Evolutionary conservation across 345 rosid genomes (phyloP), one percentile per base, ranked within the genome.

Genomic region (Gossypium rotundifolium): DNA sequence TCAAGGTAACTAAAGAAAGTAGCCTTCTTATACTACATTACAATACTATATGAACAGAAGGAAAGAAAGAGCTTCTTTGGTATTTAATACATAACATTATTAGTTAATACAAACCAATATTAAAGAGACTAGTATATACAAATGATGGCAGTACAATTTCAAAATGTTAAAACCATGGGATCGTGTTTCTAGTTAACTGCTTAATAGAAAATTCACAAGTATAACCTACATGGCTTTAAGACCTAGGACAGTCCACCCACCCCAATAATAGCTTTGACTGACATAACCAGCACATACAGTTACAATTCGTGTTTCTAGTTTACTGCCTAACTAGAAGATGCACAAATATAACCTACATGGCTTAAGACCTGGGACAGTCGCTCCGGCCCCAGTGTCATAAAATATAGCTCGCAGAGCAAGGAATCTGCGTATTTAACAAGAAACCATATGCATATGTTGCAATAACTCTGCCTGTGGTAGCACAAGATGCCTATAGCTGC

Each of bases 381-480:
- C 38, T 58, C 44, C 54, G 0, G 17, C 53, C 53, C 16, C 49
- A 71, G 38, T 71, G 60, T 17, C 63, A 52, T 70, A 70, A 54
- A 17, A n/a, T 17, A 17, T 13, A 70, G 11, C n/a, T 70, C 17
- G 2, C 23, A 48, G 22, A 27, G 71, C 13, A 23, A 52, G 62
- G 25, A 57, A 65, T 8, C 4, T 0, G 25, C 23, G 25, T 25
- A 54, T 40, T 23, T 67, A 60, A 18, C 38, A 69, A 59, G 12
- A 22, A 22, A 14, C 18, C 16, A 52, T 62, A 71, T 38, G 46
- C 27, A 70, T 29, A 18, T 44, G 75, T 18, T 68, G 75, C 77
- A 73, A 62, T 68, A 76, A 76, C 79, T 80, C 77, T 11, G 68
- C 83, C 83, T 73, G 77, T 80, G 77, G 57, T 55, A 22, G 45